phyloP scores from a whole-genome alignment of 192 early-diverging fungal species.

The Chytriomyces confervae region DNA sequence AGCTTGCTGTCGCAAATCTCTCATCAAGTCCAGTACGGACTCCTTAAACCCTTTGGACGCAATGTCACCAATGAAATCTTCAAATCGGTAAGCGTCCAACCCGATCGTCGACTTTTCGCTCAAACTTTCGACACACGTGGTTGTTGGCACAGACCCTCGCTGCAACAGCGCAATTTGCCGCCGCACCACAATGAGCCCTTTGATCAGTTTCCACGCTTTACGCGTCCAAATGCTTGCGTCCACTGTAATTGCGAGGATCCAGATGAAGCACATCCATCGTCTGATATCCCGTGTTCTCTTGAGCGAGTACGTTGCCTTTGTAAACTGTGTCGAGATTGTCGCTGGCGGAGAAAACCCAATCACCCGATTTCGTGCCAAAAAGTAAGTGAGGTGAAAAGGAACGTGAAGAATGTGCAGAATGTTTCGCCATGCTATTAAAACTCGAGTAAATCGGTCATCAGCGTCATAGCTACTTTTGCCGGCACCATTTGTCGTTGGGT shows the following conservation, averaged over 20 bases:
- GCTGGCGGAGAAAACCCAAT: conserved; percentile 4
- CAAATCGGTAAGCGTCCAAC: conserved; percentile 19
- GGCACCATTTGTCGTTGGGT: too few relatives aligned
- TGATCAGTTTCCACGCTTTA: neutral
- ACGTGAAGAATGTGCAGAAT: conserved; percentile 9
- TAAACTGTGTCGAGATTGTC: neutral
- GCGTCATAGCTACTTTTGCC: neutral
- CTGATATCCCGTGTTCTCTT: neutral
- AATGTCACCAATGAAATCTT: conserved; percentile 14
- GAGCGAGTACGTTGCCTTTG: neutral
- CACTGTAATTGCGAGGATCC: neutral
- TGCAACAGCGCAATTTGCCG: neutral
- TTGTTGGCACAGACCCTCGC: neutral
- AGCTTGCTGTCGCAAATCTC: neutral
- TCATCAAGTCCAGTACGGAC: neutral
- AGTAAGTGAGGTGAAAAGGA: neutral
- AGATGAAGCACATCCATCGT: conserved; percentile 18
- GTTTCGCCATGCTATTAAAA: conserved; percentile 18
- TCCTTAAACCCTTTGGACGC: conserved; percentile 1
- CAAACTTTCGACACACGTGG: neutral
- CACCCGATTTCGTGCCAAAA: neutral
- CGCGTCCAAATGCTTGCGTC: neutral
- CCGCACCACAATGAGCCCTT: neutral
- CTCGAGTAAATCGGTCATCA: neutral
- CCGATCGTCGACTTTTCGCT: neutral